A percentile compares a stretch with the other conserved stretches of the same genome.
Conservation (phyloP, 768 basidiomycete genomes). For the Pleurotus platypus region DNA sequence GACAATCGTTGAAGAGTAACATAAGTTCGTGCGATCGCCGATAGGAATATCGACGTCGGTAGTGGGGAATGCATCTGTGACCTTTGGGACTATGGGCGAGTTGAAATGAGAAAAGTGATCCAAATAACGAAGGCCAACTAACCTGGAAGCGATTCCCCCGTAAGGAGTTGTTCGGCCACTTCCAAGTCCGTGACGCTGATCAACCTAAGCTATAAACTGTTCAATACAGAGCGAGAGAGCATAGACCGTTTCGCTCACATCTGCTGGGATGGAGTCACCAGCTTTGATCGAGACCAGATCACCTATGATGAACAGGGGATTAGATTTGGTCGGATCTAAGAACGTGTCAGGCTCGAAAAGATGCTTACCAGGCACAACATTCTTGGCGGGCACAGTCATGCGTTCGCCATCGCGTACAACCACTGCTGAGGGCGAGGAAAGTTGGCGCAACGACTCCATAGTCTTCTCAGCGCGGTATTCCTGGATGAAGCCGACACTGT, state of each 20-base stretch:
- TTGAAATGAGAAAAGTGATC: neutral
- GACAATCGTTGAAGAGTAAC: conserved; percentile 38
- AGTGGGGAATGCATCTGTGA: conserved; percentile 23
- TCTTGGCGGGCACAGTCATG: conserved; percentile 34
- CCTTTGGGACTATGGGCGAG: conserved; percentile 33
- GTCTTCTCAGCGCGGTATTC: conserved; percentile 48
- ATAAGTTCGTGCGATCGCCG: conserved; percentile 40
- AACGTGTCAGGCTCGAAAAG: neutral
- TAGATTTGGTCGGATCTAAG: too few species aligned
- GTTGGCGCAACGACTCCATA: conserved; percentile 44
- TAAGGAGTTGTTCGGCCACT: conserved; percentile 48
- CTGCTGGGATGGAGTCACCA: conserved; percentile 42
- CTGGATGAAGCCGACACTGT: conserved; percentile 40
- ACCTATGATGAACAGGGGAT: conserved; percentile 15
- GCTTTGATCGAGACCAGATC: conserved; percentile 35
- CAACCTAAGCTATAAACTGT: conserved; percentile 30
- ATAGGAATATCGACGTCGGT: conserved; percentile 32
- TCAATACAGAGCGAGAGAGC: neutral
- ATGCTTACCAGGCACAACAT: conserved; percentile 34
- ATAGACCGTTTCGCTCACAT: conserved; percentile 22
- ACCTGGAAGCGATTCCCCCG: conserved; percentile 49
- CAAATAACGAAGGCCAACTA: neutral
- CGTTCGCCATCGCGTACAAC: conserved; percentile 40
- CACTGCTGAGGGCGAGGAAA: conserved; percentile 43
- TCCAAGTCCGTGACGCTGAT: conserved; percentile 44